These are phyloP conservation scores for Emydomyces testavorans DNA, from an alignment of 2,329 filamentous ascomycete species.

Conservation along the genomic window DNA sequence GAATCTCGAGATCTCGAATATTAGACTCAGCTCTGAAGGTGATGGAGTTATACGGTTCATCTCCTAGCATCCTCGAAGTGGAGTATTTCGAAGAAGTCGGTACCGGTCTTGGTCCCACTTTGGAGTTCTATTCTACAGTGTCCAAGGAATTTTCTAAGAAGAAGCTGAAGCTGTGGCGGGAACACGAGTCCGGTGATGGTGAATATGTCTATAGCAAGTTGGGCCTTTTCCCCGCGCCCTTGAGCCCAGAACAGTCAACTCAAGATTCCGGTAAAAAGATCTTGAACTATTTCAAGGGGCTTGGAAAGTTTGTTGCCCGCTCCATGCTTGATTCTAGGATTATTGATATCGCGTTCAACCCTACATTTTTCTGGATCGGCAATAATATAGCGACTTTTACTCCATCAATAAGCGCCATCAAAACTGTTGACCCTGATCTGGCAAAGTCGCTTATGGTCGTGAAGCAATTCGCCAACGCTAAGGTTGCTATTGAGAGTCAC, in stretches of 20 bases:
- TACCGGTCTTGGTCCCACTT: conserved; percentile 83
- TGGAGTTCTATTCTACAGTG: conserved; percentile 96
- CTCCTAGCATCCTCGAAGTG: conserved; percentile 87
- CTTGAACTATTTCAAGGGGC: conserved; percentile 76
- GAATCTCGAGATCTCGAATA: conserved; percentile 88
- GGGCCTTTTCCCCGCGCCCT: conserved; percentile 82
- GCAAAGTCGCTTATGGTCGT: conserved; percentile 76
- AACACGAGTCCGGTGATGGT: conserved; percentile 60
- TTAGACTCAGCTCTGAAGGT: conserved; percentile 95
- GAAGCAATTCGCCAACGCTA: conserved; percentile 73
- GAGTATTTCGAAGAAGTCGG: conserved; percentile 99
- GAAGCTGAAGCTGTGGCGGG: conserved; percentile 92
- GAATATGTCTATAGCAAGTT: conserved; percentile 77
- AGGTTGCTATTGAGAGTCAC: conserved; percentile 70
- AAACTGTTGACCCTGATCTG: conserved; percentile 74
- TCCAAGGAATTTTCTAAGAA: conserved; percentile 96
- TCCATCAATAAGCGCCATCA: conserved; percentile 79
- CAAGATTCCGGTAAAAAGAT: conserved; percentile 77
- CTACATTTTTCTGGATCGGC: conserved; percentile 91
- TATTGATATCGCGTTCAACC: conserved; percentile 94
- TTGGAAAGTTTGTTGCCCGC: conserved; percentile 93
- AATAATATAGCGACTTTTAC: conserved; percentile 56
- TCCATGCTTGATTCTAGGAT: conserved; percentile 98
- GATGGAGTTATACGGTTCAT: conserved; percentile 97
- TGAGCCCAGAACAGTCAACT: conserved; percentile 64